Base-by-base conservation (phyloP, 805 yeast species). In the Zygoascus bituminiphila region DNA sequence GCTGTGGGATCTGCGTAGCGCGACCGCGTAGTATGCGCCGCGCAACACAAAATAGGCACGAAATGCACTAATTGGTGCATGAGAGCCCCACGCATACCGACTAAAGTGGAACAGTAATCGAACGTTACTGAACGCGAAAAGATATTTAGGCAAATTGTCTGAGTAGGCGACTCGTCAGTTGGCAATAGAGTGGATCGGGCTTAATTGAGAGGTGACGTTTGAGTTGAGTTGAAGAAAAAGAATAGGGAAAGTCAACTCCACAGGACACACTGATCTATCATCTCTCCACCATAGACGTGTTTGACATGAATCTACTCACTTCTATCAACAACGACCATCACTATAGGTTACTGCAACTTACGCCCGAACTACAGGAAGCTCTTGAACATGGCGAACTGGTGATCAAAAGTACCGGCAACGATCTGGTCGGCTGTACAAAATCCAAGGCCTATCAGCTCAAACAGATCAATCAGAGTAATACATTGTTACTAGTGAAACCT, bases 401-500 rank as follows among this genome's bases (percentile, higher is more conserved):
- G 17, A 48, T 67, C 40, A 75, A 74, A 52, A 61, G 78, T 4
- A 56, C 72, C 0, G 49, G 51, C 20, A 48, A 47, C 8, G 53
- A 53, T 25, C 76, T 85, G 7, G 87, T 78, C 25, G 62, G 88
- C 14, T 82, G 89, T 50, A 76, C 91, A 0, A 55, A 65, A 2
- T 54, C 65, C 24, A 63, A 70, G 45, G 84, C 95, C 0, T 88
- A 78, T 76, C 69, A 71, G 41, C 57, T 88, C 15, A 72, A 87
- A 46, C 89, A 84, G 58, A 82, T 84, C 69, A 86, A 87, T 60
- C 97, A 91, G 63, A 84, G 96, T 6, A 88, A 91, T 62, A 76
- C 91, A 4, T 81, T 85, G n/a, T 62, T 88, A 55, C 52, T 88
- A 20, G 60, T 78, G 61, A 62, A 62, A 10, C 48, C 57, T 8